Evolutionary conservation across 2,329 filamentous ascomycete genomes (phyloP).

Genomic region (Aureobasidium sp.): DNA sequence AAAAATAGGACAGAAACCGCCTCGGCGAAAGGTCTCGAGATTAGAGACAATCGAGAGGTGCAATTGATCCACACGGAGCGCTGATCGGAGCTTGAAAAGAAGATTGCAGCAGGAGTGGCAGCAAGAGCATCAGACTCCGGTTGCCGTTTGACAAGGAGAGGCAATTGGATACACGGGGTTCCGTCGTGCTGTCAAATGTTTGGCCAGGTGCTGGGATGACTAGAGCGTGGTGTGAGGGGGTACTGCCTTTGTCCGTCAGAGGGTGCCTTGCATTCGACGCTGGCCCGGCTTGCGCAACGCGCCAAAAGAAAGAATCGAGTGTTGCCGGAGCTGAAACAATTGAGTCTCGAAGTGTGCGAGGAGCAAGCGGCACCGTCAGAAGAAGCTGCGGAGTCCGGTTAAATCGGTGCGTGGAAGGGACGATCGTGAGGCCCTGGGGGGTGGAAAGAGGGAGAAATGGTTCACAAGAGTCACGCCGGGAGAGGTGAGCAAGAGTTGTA

Average conservation of each 20-base stretch:
- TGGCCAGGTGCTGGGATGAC: slow-evolving; percentile 12
- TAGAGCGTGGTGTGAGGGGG: slow-evolving; percentile 14
- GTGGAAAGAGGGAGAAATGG: background rate
- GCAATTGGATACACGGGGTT: slow-evolving; percentile 8
- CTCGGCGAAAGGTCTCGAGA: slow-evolving; percentile 1
- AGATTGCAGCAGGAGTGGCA: slow-evolving; percentile 9
- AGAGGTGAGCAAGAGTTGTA: slow-evolving; percentile 1
- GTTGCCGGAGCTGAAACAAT: slow-evolving; percentile 9
- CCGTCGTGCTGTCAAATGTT: slow-evolving; percentile 12
- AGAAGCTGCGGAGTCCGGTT: background rate
- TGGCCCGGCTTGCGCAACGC: slow-evolving; percentile 11
- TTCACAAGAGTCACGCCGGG: slow-evolving; percentile 5
- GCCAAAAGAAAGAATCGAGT: slow-evolving; percentile 3
- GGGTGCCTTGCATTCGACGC: slow-evolving; percentile 17
- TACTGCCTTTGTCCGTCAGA: slow-evolving; percentile 14
- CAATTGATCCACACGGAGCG: slow-evolving; percentile 9
- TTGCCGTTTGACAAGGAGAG: slow-evolving; percentile 6
- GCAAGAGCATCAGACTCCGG: slow-evolving; percentile 11
- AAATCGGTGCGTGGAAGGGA: background rate
- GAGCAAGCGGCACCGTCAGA: background rate
- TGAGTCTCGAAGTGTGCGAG: background rate
- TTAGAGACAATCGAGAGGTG: background rate
- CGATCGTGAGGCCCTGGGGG: background rate
- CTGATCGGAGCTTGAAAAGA: slow-evolving; percentile 9
- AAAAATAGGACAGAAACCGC: background rate